Evolutionary conservation across 352 stramenopile species (phyloP), one percentile per base, ranked within the genome.

Genomic region (Phytophthora nicotianae): DNA sequence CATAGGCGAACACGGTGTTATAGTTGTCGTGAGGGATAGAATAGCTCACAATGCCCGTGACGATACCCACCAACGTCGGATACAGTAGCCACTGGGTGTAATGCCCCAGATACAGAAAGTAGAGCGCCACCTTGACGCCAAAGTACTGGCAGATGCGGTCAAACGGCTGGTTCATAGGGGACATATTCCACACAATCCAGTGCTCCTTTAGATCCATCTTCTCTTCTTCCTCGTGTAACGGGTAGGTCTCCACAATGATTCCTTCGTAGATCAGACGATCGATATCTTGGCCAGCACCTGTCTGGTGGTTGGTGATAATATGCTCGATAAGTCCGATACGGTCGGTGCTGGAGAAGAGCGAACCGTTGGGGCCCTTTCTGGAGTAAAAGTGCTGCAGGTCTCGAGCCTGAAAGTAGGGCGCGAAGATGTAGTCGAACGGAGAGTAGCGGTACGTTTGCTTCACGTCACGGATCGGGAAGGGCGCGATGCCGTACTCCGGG

Each of bases 31-130:
- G 58, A 11, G 71, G 69, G 29, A 91, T 70, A 21, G 72, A 60
- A 55, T 84, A 84, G 41, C 86, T 81, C 33, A 90, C 68, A 14
- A 97, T 84, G 14, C 94, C 93, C 26, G 97, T 90, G 27, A 98
- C 54, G 40, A 95, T 75, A 3, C 96, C 97, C 41, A 98, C 62
- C 17, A 98, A 52, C 37, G 90, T 95, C 19, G 97, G 87, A 52
- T 97, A 96, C n/a, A 98, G 65, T 24, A 99, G 78, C 83, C 97
- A 98, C 55, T 95, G 93, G 35, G 95, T 98, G 72, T 96, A 97
- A 74, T 99, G 95, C 13, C 98, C 93, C 20, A 99, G 62, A 86
- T 97, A 99, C 32, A 97, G 75, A 69, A 99, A 99, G 77, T 99
- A 99, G 55, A 99, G 97, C 19, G 91, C 91, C 54, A 99, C 91